Percentiles rank a stretch among this genome's conserved stretches.
Evolutionary conservation across 2,329 filamentous ascomycete genomes (phyloP).

Genomic region (Botrytis byssoidea): DNA sequence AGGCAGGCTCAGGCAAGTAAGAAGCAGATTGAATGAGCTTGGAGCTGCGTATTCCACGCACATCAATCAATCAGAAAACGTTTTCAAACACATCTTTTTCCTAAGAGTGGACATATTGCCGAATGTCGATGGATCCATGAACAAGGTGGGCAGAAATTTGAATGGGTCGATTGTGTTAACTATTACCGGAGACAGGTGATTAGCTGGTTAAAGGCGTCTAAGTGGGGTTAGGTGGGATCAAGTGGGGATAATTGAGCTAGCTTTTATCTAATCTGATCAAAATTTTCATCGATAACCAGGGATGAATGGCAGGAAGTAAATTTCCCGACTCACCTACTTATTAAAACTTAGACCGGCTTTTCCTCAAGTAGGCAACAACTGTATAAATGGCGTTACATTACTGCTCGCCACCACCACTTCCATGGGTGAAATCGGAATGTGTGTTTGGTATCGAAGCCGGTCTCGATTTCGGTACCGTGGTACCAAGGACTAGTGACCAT

Average conservation of each 20-base stretch:
- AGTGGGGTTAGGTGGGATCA: background rate
- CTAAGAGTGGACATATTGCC: background rate
- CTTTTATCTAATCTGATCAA: conserved; percentile 19
- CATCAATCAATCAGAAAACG: background rate
- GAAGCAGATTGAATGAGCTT: background rate
- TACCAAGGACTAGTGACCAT: background rate
- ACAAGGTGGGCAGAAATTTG: background rate
- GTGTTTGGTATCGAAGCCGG: background rate
- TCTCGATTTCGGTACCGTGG: background rate
- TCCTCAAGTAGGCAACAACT: background rate
- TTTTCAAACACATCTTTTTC: background rate
- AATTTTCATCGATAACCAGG: conserved; percentile 12
- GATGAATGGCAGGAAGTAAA: background rate
- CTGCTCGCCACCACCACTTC: background rate
- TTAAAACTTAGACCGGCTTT: background rate
- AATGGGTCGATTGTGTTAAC: background rate
- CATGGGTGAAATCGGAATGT: conserved; percentile 1
- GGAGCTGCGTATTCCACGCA: background rate
- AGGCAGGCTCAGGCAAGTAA: background rate
- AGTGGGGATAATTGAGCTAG: background rate
- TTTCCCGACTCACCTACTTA: background rate
- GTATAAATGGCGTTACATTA: background rate
- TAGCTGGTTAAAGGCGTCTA: conserved; percentile 3
- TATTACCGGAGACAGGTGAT: conserved; percentile 6
- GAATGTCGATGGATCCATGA: background rate